Base-by-base conservation (phyloP, 192 early-diverging fungal species). In the Linderina pennispora region DNA sequence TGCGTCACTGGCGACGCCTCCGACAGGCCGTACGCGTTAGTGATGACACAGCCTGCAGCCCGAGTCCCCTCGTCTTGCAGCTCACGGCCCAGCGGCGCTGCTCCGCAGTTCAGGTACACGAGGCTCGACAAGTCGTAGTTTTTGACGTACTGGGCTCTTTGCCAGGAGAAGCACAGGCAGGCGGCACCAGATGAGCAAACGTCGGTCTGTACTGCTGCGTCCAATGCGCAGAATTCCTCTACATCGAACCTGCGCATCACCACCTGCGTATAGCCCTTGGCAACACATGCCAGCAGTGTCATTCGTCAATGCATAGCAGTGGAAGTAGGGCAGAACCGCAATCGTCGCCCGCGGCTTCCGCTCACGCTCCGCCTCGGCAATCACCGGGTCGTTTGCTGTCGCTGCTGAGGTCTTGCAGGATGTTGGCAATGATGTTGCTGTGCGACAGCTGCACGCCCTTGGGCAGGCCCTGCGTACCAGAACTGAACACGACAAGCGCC, bases 361-460 rank as follows among this genome's bases (percentile, higher is more conserved):
- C 6, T 5, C 38, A 20, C 21, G 5, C 7, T 20, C n/a, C 58
- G 57, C 11, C 55, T 38, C 14, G 19, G 51, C 9, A 34, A 11
- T 24, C 50, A 40, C 31, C 53, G 22, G 0, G 53, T 49, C 38
- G 6, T 8, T 14, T 40, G 5, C 38, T n/a, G 43, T 82, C 79
- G 48, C 77, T 55, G 11, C 40, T 32, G 8, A 26, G 39, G 8
- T 74, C 47, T 35, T 83, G 78, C 11, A 47, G 15, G 8, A 79
- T 44, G 56, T 89, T 89, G 14, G 86, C 64, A 8, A 84, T 77
- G 36, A 89, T 73, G 65, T 89, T 89, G 25, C 50, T 48, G 43
- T 89, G 85, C 3, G 81, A 85, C 8, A 79, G 76, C 45, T 69
- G 63, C 14, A 91, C 84, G 48, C 85, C 86, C 48, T 92, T 92